phyloP scores from a whole-genome alignment of 202 grass and related monocot species.

The Digitaria exilis region DNA sequence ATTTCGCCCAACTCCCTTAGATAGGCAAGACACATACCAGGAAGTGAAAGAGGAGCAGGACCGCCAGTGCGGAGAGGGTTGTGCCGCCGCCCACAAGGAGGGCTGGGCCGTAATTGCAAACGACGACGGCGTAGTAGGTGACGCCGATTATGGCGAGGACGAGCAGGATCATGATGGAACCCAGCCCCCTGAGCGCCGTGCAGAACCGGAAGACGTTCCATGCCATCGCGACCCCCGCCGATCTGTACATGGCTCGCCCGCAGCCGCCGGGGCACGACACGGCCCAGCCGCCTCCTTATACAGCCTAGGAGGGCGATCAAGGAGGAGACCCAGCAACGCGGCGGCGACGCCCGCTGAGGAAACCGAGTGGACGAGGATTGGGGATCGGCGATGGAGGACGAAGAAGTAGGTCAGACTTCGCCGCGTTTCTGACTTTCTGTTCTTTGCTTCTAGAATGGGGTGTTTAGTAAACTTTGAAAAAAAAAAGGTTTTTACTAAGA shows the following conservation, averaged over 20 bases:
- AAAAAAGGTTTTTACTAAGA: too few species aligned
- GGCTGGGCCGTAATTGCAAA: slow-evolving; percentile 83
- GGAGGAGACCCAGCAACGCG: neutral
- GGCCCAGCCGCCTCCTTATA: neutral
- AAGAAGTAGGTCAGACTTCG: neutral
- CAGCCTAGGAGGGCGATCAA: neutral
- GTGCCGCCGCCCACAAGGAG: slow-evolving; percentile 49
- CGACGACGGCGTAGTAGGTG: slow-evolving; percentile 89
- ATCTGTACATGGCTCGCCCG: slow-evolving; percentile 72
- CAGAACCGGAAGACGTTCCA: slow-evolving; percentile 99
- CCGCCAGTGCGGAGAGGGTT: slow-evolving; percentile 55
- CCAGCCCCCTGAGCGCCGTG: slow-evolving; percentile 79
- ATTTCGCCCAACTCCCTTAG: too few species aligned
- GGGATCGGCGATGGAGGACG: too few species aligned
- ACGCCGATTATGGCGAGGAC: slow-evolving; percentile 69
- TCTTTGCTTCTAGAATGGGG: too few species aligned
- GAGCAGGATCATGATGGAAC: slow-evolving; percentile 72
- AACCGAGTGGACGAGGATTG: neutral
- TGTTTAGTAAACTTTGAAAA: too few species aligned
- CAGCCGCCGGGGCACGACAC: neutral
- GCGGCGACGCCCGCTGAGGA: neutral
- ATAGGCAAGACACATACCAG: too few species aligned
- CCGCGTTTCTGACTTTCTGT: too few species aligned
- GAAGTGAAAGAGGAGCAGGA: slow-evolving; percentile 81
- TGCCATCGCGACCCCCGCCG: slow-evolving; percentile 79